phyloP scores from a whole-genome alignment of 2,329 filamentous ascomycete genomes.

The Dothistroma pini region DNA sequence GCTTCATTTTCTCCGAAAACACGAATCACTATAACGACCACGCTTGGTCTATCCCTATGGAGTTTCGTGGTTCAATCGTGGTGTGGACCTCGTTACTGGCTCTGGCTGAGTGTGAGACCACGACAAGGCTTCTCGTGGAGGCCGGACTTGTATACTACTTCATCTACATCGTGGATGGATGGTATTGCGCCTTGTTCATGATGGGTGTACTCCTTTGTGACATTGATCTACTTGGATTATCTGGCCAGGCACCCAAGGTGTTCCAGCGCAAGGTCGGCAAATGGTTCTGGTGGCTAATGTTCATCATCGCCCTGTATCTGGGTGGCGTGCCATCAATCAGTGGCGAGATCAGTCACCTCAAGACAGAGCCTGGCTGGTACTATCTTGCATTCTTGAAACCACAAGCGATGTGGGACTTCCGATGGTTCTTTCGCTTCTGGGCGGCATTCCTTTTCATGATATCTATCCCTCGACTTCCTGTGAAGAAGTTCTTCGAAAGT shows the following conservation, averaged over 20 bases:
- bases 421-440: constrained; percentile 30
- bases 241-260: constrained; percentile 48
- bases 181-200: constrained; percentile 58
- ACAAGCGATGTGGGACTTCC: constrained; percentile 28
- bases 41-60: constrained; percentile 60
- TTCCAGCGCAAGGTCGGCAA: constrained; percentile 33
- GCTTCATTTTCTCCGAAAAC: constrained; percentile 53
- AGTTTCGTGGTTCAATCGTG: constrained; percentile 61
- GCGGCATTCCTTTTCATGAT: constrained; percentile 56
- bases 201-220: constrained; percentile 61
- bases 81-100: constrained; percentile 56
- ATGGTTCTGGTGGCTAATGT: constrained; percentile 48
- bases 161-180: constrained; percentile 63
- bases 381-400: constrained; percentile 52
- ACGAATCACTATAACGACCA: constrained; percentile 56
- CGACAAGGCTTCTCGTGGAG: constrained; percentile 34
- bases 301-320: constrained; percentile 53
- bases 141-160: constrained; percentile 59
- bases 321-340: constrained; percentile 53
- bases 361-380: constrained; percentile 29
- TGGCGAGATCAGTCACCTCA: constrained; percentile 8
- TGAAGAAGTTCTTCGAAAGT: constrained; percentile 57
- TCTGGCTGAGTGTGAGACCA: constrained; percentile 52
- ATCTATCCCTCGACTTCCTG: constrained; percentile 50
- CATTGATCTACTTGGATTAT: constrained; percentile 53